Base-by-base conservation (phyloP, 2,329 filamentous ascomycete genomes). In the Alternaria arborescens region DNA sequence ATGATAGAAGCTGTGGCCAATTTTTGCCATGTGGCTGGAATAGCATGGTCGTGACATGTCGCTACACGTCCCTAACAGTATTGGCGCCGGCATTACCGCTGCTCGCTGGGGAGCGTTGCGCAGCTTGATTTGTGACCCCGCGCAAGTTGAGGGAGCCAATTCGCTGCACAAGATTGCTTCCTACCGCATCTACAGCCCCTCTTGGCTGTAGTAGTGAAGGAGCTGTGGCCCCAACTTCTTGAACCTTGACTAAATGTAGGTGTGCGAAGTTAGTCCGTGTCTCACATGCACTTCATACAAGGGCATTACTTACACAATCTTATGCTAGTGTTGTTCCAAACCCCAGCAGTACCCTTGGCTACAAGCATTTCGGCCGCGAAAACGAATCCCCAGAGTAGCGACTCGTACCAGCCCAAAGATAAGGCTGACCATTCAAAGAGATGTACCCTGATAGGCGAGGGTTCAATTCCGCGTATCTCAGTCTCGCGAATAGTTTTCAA, bases 341-440 rank as follows among this genome's bases (percentile, higher is more conserved):
- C 89, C 8, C 95, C 94, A 32, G 94, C 92, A 2, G 92, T 94
- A 30, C 94, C 94, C 74, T 91, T 94, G 0, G 90, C 88, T 28
- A 94, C 88, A 59, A 93, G 88, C 89, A 97, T 92, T 81, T 99
- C 95, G 71, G 89, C 90, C 28, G 91, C 89, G 77, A 97, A 98
- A 54, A 97, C 88, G 70, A 97, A 92, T 16, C 93, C 90, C 95
- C 95, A 99, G 10, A 99, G 84, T 12, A 98, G 84, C 5, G 92
- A 94, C 78, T 97, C 93, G 77, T 98, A 97, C 95, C 95, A 98
- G 50, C 94, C 94, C 52, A 98, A 84, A 0, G 92, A 91, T 34
- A 97, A 83, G 0, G 92, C 89, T 3, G 93, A 94, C 94, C 94
- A 98, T 80, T 97, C 93, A 72, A 98, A 98, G 14, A 92, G 90